Percentiles rank a stretch among this genome's conserved stretches.
Conservation (phyloP, 768 basidiomycete genomes). For the Fibroporia radiculosa region DNA sequence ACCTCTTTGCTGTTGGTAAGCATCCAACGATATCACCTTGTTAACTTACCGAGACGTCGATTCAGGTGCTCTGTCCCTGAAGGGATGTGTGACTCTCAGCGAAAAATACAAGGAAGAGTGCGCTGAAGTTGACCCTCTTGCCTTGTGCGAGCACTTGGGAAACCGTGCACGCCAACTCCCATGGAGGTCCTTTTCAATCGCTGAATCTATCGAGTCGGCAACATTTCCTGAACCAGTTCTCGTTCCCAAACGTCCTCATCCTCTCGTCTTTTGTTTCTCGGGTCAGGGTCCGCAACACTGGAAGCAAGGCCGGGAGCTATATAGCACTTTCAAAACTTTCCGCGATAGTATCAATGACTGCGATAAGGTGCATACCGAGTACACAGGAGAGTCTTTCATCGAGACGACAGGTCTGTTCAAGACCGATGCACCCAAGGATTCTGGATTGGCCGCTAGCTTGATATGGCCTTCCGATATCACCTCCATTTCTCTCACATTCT, state of each 20-base stretch:
- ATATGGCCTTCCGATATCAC: conserved; percentile 28
- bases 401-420: conserved; percentile 30
- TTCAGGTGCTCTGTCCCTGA: conserved; percentile 3
- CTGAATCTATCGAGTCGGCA: neutral
- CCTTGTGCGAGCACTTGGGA: conserved; percentile 2
- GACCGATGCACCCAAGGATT: conserved; percentile 28
- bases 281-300: conserved; percentile 33
- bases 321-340: conserved; percentile 28
- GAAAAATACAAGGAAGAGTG: conserved; percentile 1
- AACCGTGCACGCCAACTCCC: conserved; percentile 2
- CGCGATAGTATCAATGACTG: conserved; percentile 29
- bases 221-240: conserved; percentile 3
- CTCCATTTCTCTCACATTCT: conserved; percentile 32
- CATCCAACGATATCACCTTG: too few relatives aligned
- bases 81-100: neutral
- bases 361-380: conserved; percentile 31
- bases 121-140: neutral
- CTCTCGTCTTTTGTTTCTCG: conserved; percentile 31
- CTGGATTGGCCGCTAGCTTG: conserved; percentile 2
- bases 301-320: conserved; percentile 32
- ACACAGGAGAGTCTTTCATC: conserved; percentile 20
- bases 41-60: neutral
- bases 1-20: conserved; percentile 4
- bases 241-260: too few relatives aligned
- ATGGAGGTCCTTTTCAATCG: neutral